Base-by-base conservation (phyloP, 768 basidiomycete genomes). In the Lepiota subincarnata region DNA sequence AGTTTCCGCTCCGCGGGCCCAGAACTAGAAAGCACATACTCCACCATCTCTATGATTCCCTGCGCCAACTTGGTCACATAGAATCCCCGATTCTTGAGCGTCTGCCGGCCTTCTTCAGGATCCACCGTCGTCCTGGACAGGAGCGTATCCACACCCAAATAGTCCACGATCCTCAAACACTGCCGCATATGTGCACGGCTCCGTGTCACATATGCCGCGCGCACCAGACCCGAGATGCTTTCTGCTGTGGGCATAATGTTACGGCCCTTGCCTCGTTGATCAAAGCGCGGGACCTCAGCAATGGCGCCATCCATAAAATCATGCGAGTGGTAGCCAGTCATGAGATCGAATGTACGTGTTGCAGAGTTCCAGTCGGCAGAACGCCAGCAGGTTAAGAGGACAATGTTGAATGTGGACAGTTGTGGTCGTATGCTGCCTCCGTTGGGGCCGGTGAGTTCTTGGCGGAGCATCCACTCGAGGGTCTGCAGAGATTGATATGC, bases 391-490 rank as follows among this genome's bases (percentile, higher is more conserved):
- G 79, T 76, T 56, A 73, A 67, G 61, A 90, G 73, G 48, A 82
- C 83, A 22, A 86, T 73, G 57, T 80, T 78, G 66, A 79, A 89
- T 7, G 85, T 81, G 18, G 70, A 65, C 22, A 73, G 51, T n/a
- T 70, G 68, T 10, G 80, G 78, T 28, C 73, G 62, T 48, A 86
- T 70, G 56, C 71, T 72, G 26, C 72, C 72, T 3, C 77, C 75
- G 55, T 72, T 72, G n/a, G 68, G 56, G 18, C 71, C 71, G 16
- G 71, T 62, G 20, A 75, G 73, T 59, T 80, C 80, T 54, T 79
- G 77, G 48, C 74, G 72, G 49, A 87, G 65, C 79, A 86, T 85
- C 85, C 86, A 89, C 62, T 87, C 78, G 20, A 92, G 70, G 2
- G 68, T 74, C 53, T 80, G 76, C 38, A 89, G 67, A 4, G 83